phyloP scores from a whole-genome alignment of 768 basidiomycete genomes.

The Kwoniella dendrophila region DNA sequence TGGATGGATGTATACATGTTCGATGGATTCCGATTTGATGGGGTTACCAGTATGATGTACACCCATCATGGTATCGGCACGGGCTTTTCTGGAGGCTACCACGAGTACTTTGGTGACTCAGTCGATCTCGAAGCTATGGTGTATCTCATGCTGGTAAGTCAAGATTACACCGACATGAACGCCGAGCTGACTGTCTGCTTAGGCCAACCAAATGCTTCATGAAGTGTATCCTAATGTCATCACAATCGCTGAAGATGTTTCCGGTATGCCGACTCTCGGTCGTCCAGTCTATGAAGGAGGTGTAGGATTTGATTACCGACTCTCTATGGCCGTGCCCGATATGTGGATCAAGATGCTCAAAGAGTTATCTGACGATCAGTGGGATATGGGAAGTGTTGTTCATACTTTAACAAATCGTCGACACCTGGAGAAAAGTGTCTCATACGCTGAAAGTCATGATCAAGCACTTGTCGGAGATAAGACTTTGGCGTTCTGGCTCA shows the following conservation, averaged over 20 bases:
- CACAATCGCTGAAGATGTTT: slow-evolving; percentile 98
- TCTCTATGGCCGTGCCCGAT: slow-evolving; percentile 98
- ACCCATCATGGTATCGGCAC: slow-evolving; percentile 95
- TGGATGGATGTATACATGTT: slow-evolving; percentile 94
- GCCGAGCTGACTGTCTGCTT: neutral
- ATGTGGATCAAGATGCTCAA: slow-evolving; percentile 99
- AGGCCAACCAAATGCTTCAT: slow-evolving; percentile 94
- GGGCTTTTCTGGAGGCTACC: slow-evolving; percentile 93
- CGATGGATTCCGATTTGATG: slow-evolving; percentile 98
- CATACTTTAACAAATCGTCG: slow-evolving; percentile 89
- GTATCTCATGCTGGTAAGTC: slow-evolving; percentile 92
- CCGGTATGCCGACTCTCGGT: slow-evolving; percentile 96
- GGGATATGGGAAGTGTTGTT: slow-evolving; percentile 84
- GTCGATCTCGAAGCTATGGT: slow-evolving; percentile 88
- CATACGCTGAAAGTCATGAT: slow-evolving; percentile 94
- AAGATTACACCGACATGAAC: neutral
- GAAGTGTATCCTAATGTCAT: slow-evolving; percentile 74
- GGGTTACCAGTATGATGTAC: slow-evolving; percentile 99
- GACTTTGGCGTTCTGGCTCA: slow-evolving; percentile 97
- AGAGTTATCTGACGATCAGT: slow-evolving; percentile 80
- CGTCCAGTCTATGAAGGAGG: slow-evolving; percentile 77
- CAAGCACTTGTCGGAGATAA: slow-evolving; percentile 99
- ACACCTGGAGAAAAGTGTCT: slow-evolving; percentile 84
- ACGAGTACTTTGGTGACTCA: slow-evolving; percentile 89
- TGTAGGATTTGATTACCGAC: slow-evolving; percentile 94